A percentile compares a stretch with the other conserved stretches of the same genome.
These are phyloP conservation scores for Neospermospora avenae DNA, from an alignment of 2,329 filamentous ascomycete species.

Conservation along the genomic window DNA sequence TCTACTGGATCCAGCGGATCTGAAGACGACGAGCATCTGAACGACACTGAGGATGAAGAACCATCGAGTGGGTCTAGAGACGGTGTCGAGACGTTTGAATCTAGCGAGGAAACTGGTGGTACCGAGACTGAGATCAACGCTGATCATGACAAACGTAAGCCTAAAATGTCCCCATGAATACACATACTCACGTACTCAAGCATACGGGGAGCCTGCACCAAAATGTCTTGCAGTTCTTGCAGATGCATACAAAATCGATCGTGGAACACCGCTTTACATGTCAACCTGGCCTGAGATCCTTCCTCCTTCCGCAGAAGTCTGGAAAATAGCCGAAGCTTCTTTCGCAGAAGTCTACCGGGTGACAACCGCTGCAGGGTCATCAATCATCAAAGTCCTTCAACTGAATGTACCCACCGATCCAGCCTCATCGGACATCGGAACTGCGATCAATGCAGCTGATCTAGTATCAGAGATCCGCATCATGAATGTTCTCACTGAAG, in stretches of 20 bases:
- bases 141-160: background rate
- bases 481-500: slow-evolving; percentile 60
- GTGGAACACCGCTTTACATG: slow-evolving; percentile 9
- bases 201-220: background rate
- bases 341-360: slow-evolving; percentile 65
- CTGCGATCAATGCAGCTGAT: slow-evolving; percentile 39
- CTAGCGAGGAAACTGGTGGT: background rate
- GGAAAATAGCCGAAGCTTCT: slow-evolving; percentile 65
- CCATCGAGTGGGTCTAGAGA: background rate
- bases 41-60: background rate
- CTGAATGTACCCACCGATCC: slow-evolving; percentile 38
- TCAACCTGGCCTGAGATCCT: slow-evolving; percentile 54
- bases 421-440: slow-evolving; percentile 18
- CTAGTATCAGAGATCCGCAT: slow-evolving; percentile 59
- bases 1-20: background rate
- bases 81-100: background rate
- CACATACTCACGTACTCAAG: background rate
- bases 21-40: slow-evolving; percentile 1
- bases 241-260: slow-evolving; percentile 22
- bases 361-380: slow-evolving; percentile 55
- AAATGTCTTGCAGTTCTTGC: slow-evolving; percentile 22
- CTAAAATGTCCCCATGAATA: background rate
- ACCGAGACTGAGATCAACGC: background rate
- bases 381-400: slow-evolving; percentile 63
- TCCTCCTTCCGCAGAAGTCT: slow-evolving; percentile 49